phyloP scores from a whole-genome alignment of 2,329 filamentous ascomycete genomes.

The Fusarium kyushuense region DNA sequence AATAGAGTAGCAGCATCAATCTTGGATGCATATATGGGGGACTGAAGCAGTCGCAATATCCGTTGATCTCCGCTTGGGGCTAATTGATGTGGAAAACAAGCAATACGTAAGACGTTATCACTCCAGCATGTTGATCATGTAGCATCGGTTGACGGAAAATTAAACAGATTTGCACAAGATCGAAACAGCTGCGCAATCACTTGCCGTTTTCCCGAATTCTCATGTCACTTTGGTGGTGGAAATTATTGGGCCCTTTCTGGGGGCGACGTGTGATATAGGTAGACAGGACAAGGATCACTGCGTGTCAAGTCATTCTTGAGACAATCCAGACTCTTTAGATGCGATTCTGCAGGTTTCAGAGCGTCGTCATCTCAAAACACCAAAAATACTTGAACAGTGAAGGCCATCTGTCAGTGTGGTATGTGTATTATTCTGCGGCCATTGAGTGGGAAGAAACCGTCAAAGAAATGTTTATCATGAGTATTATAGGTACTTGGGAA shows the following conservation, averaged over 20 bases:
- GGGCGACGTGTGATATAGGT: slow-evolving; percentile 6
- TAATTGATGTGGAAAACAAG: neutral
- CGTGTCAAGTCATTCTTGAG: slow-evolving; percentile 31
- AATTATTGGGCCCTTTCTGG: slow-evolving; percentile 11
- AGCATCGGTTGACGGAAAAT: slow-evolving; percentile 12
- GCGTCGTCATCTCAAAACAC: slow-evolving; percentile 23
- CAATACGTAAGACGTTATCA: slow-evolving; percentile 1
- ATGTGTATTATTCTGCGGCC: too few species aligned
- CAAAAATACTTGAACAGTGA: neutral
- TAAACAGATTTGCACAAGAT: slow-evolving; percentile 1
- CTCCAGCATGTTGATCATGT: neutral
- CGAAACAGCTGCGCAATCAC: neutral
- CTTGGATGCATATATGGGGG: neutral
- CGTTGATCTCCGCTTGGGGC: slow-evolving; percentile 1
- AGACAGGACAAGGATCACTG: slow-evolving; percentile 13
- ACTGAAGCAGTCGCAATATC: neutral
- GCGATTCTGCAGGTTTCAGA: slow-evolving; percentile 31
- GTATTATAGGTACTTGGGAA: neutral
- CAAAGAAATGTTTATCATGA: neutral
- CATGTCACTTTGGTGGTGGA: slow-evolving; percentile 15
- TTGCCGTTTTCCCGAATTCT: slow-evolving; percentile 28
- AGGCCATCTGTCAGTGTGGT: too few species aligned
- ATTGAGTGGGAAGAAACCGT: too few species aligned
- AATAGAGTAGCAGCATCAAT: neutral
- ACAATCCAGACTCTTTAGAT: slow-evolving; percentile 35